phyloP scores from a whole-genome alignment of 2,329 filamentous ascomycete species.

The Penicillium fuscoglaucum region DNA sequence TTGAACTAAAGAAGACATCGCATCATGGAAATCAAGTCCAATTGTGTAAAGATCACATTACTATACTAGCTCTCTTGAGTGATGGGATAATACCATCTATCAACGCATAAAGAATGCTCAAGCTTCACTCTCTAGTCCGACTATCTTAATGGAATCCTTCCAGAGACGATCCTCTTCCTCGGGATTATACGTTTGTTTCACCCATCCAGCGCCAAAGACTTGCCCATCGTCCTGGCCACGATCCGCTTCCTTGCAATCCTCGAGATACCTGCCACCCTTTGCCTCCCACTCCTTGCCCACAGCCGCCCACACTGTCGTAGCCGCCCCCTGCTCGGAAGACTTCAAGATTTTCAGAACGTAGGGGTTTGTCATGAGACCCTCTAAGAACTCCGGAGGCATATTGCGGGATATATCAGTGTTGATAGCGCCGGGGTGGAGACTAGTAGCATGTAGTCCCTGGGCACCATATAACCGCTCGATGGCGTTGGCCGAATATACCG shows the following conservation, averaged over 20 bases:
- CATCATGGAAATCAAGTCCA: too few relatives aligned
- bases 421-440: too few relatives aligned
- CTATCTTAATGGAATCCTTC: conserved; percentile 1
- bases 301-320: conserved; percentile 39
- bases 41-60: not conserved
- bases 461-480: too few relatives aligned
- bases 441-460: too few relatives aligned
- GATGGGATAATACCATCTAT: not conserved
- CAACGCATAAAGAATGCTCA: not conserved
- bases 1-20: too few relatives aligned
- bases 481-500: too few relatives aligned
- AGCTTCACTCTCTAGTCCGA: not conserved
- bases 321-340: conserved; percentile 40
- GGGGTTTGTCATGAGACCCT: too few relatives aligned
- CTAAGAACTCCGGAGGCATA: too few relatives aligned
- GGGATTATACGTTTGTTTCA: conserved; percentile 6
- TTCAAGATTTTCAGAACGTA: conserved; percentile 27
- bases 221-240: conserved; percentile 7
- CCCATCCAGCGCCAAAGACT: conserved; percentile 2
- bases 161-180: not conserved
- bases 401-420: too few relatives aligned
- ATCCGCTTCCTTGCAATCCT: conserved; percentile 23
- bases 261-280: conserved; percentile 38
- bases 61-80: not conserved
- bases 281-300: conserved; percentile 33